Evolutionary conservation across 345 rosid genomes (phyloP).

Genomic region (Dimocarpus longan): DNA sequence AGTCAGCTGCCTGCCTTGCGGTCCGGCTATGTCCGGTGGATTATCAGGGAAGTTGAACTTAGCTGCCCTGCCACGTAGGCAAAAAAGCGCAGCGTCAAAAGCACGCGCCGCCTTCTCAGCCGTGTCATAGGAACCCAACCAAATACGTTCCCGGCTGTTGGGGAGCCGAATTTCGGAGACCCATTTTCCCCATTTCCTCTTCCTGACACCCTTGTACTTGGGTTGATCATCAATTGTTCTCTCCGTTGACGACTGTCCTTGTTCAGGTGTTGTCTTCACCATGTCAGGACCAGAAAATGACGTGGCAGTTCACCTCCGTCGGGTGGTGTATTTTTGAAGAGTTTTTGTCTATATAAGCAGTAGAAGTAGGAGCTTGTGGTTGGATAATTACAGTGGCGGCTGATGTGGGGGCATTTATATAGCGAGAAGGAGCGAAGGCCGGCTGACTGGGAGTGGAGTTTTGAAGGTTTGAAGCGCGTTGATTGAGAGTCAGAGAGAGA

Average conservation of each 20-base stretch:
- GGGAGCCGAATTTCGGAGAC: constrained; percentile 94
- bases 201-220: constrained; percentile 80
- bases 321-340: neutral
- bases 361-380: neutral
- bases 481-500: neutral
- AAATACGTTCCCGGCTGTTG: constrained; percentile 82
- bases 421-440: neutral
- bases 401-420: neutral
- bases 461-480: constrained; percentile 33
- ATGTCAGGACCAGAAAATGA: neutral
- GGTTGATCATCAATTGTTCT: constrained; percentile 20
- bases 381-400: constrained; percentile 32
- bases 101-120: constrained; percentile 93
- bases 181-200: constrained; percentile 96
- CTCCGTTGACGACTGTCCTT: constrained; percentile 11
- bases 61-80: constrained; percentile 66
- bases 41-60: constrained; percentile 68
- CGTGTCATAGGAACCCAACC: constrained; percentile 81
- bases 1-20: constrained; percentile 36
- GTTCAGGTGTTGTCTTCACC: constrained; percentile 21
- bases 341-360: neutral
- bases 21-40: constrained; percentile 46
- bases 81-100: constrained; percentile 80
- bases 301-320: no score
- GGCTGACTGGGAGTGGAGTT: neutral